phyloP scores from a whole-genome alignment of 768 basidiomycete genomes.

The Lactarius evosmus region DNA sequence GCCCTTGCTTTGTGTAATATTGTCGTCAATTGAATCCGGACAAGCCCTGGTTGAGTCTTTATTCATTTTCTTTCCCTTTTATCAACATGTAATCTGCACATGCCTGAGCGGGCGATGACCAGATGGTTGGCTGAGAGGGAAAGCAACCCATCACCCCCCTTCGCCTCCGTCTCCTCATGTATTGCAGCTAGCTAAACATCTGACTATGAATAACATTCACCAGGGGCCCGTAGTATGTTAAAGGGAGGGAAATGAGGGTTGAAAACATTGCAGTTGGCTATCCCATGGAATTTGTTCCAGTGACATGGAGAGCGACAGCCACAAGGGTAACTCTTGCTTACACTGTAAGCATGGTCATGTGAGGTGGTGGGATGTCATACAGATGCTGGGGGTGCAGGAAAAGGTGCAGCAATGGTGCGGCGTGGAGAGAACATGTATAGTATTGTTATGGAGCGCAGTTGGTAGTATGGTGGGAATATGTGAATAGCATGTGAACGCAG shows the following conservation, averaged over 20 bases:
- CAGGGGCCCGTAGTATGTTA: conserved; percentile 81
- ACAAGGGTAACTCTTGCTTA: conserved; percentile 70
- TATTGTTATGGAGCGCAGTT: too few relatives aligned
- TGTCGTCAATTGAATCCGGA: too few relatives aligned
- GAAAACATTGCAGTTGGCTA: conserved; percentile 54
- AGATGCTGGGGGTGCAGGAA: conserved; percentile 26
- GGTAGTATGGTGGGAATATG: too few relatives aligned
- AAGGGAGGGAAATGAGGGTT: conserved; percentile 56
- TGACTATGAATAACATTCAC: conserved; percentile 44
- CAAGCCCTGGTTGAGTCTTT: too few relatives aligned
- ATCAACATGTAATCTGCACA: too few relatives aligned
- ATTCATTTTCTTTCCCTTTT: too few relatives aligned
- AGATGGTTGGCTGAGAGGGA: too few relatives aligned
- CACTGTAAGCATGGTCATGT: conserved; percentile 58
- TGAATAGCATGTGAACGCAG: too few relatives aligned
- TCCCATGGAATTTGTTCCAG: conserved; percentile 51
- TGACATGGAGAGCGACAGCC: conserved; percentile 59
- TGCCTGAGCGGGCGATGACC: too few relatives aligned
- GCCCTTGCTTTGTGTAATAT: too few relatives aligned
- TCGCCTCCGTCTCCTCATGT: neutral
- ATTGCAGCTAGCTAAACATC: neutral
- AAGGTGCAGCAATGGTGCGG: conserved; percentile 15
- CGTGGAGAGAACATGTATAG: conserved; percentile 24
- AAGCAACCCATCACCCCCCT: neutral
- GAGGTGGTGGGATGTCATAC: neutral